phyloP scores from a whole-genome alignment of 1,284 basidiomycete genomes.

The Cutaneotrichosporon sp. region DNA sequence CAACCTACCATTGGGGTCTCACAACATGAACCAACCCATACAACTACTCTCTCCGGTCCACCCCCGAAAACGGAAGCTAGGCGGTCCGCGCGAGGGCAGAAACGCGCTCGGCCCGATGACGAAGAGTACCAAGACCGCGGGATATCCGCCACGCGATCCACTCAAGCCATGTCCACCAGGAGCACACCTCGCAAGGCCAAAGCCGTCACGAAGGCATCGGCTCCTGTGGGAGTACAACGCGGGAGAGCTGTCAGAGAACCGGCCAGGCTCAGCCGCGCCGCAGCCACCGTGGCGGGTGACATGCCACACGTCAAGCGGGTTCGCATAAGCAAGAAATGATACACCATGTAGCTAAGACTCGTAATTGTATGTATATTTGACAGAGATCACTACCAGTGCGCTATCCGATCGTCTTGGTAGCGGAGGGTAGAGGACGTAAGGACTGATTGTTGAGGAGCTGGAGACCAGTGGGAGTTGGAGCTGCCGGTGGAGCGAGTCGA shows the following conservation, averaged over 20 bases:
- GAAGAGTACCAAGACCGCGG: background rate
- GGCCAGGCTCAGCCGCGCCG: background rate
- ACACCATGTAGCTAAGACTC: conserved; percentile 5
- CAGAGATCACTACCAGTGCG: background rate
- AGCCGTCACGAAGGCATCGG: background rate
- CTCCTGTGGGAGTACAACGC: background rate
- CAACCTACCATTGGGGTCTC: background rate
- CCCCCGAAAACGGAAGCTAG: background rate
- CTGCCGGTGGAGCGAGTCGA: conserved; percentile 1
- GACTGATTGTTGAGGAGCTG: background rate
- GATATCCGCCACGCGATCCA: background rate
- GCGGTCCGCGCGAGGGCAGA: background rate
- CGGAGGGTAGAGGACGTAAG: background rate
- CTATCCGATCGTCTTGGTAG: background rate
- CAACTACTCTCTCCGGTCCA: background rate
- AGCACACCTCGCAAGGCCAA: background rate
- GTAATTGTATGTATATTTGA: background rate
- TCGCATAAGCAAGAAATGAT: conserved; percentile 4
- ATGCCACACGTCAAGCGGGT: conserved; percentile 1
- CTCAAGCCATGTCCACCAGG: background rate
- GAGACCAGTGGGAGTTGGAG: background rate
- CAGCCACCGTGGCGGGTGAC: background rate
- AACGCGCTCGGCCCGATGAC: background rate
- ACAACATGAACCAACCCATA: background rate
- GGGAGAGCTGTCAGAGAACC: background rate